These are phyloP conservation scores for Pyrenochaeta sp. DNA, from an alignment of 2,329 filamentous ascomycete species.

Conservation along the genomic window DNA sequence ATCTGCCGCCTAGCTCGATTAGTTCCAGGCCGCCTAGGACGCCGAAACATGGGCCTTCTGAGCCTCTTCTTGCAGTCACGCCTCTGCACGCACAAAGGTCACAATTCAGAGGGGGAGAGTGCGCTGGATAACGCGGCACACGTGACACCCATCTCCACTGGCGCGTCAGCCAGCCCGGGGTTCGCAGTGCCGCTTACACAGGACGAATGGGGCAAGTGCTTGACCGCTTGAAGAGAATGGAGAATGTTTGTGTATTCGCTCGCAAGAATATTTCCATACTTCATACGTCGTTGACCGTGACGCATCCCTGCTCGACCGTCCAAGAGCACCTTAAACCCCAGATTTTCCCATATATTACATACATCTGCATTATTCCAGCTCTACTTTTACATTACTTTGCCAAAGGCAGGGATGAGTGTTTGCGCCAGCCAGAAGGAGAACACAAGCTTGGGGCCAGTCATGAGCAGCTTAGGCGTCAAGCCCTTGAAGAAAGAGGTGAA, in stretches of 20 bases:
- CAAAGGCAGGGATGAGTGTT: slow-evolving; percentile 94
- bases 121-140: not conserved
- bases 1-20: slow-evolving; percentile 23
- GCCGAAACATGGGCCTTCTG: slow-evolving; percentile 17
- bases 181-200: slow-evolving; percentile 3
- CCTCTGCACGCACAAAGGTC: not conserved
- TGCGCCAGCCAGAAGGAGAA: slow-evolving; percentile 99
- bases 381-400: slow-evolving; percentile 63
- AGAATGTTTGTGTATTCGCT: slow-evolving; percentile 32
- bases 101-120: not conserved
- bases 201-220: not conserved
- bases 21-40: slow-evolving; percentile 4
- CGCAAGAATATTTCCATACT: slow-evolving; percentile 13
- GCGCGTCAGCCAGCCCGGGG: slow-evolving; percentile 4
- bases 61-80: slow-evolving; percentile 1
- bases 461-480: slow-evolving; percentile 93
- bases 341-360: slow-evolving; percentile 38
- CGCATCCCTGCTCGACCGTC: slow-evolving; percentile 22
- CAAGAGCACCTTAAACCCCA: slow-evolving; percentile 25
- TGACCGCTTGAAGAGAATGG: slow-evolving; percentile 21
- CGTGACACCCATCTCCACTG: not conserved
- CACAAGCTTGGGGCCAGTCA: slow-evolving; percentile 98
- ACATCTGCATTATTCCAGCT: slow-evolving; percentile 20
- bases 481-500: slow-evolving; percentile 94
- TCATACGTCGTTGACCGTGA: slow-evolving; percentile 21